Evolutionary conservation across 164 flowering plant species (phyloP).

Genomic region (Liquidambar formosana): DNA sequence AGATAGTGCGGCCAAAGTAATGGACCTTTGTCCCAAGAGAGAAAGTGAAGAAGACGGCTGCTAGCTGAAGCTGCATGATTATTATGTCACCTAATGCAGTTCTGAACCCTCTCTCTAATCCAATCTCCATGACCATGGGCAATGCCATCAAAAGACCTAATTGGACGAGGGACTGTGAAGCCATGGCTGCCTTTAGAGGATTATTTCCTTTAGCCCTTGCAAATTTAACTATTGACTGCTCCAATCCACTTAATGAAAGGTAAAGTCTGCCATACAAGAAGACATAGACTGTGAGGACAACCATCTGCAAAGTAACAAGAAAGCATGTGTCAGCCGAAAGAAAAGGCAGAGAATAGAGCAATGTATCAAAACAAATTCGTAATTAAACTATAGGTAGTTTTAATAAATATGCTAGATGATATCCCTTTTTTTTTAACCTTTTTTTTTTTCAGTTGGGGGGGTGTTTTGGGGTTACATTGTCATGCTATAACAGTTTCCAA

Average conservation of each 20-base stretch:
- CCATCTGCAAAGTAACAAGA: constrained; percentile 54
- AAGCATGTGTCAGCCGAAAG: constrained; percentile 6
- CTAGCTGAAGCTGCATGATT: constrained; percentile 94
- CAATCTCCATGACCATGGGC: constrained; percentile 98
- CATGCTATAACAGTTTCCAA: too few species aligned
- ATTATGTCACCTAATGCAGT: constrained; percentile 79
- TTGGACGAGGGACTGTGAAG: constrained; percentile 91
- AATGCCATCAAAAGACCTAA: constrained; percentile 78
- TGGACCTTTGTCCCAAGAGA: constrained; percentile 93
- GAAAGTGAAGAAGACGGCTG: constrained; percentile 94
- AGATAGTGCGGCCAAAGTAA: constrained; percentile 86
- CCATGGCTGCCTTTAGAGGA: constrained; percentile 80
- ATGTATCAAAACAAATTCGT: neutral
- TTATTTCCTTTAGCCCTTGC: constrained; percentile 59
- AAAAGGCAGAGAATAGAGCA: neutral
- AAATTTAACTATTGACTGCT: constrained; percentile 56
- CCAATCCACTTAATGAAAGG: constrained; percentile 88
- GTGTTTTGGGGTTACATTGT: too few species aligned
- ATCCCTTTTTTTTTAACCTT: too few species aligned
- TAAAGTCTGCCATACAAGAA: constrained; percentile 86
- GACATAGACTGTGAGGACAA: constrained; percentile 75
- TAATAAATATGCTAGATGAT: too few species aligned
- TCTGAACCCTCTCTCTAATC: constrained; percentile 92
- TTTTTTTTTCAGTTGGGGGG: too few species aligned
- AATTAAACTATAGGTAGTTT: too few species aligned